These are phyloP conservation scores for Zopfochytrium polystomum DNA, from an alignment of 371 early-diverging fungal species.

Conservation along the genomic window DNA sequence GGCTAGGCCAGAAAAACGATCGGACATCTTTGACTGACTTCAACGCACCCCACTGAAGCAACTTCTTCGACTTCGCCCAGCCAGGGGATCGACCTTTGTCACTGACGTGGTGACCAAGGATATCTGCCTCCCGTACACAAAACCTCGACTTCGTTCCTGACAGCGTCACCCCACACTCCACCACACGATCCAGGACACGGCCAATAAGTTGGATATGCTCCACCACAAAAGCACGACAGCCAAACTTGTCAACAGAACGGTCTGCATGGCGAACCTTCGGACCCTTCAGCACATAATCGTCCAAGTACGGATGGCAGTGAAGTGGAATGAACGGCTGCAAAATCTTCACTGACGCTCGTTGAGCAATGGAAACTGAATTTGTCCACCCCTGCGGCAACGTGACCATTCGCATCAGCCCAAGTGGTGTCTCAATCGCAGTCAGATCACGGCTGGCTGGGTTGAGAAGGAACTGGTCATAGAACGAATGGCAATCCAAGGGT, in stretches of 20 bases:
- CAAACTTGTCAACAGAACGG: neutral
- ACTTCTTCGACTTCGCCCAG: slow-evolving; percentile 2
- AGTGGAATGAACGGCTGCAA: slow-evolving; percentile 24
- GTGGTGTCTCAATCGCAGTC: slow-evolving; percentile 26
- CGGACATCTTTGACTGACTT: slow-evolving; percentile 6
- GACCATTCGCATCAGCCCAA: slow-evolving; percentile 32
- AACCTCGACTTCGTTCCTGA: slow-evolving; percentile 8
- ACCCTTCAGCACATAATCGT: slow-evolving; percentile 30
- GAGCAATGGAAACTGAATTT: slow-evolving; percentile 29
- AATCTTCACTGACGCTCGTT: slow-evolving; percentile 25
- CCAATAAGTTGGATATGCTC: slow-evolving; percentile 12
- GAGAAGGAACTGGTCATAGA: slow-evolving; percentile 32
- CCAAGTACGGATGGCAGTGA: slow-evolving; percentile 18
- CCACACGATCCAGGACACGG: neutral
- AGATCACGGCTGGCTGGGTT: slow-evolving; percentile 25
- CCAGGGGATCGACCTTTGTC: slow-evolving; percentile 7
- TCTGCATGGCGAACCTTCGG: slow-evolving; percentile 7
- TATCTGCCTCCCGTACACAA: slow-evolving; percentile 11
- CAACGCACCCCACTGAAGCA: slow-evolving; percentile 6
- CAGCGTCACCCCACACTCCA: slow-evolving; percentile 9
- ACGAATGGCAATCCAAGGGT: slow-evolving; percentile 27
- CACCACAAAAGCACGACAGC: slow-evolving; percentile 9
- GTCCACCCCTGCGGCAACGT: slow-evolving; percentile 35
- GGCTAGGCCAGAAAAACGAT: slow-evolving; percentile 10
- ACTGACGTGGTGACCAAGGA: slow-evolving; percentile 2